Evolutionary conservation across 805 yeast genomes (phyloP).

Genomic region (Ogataea nitratoaversa): DNA sequence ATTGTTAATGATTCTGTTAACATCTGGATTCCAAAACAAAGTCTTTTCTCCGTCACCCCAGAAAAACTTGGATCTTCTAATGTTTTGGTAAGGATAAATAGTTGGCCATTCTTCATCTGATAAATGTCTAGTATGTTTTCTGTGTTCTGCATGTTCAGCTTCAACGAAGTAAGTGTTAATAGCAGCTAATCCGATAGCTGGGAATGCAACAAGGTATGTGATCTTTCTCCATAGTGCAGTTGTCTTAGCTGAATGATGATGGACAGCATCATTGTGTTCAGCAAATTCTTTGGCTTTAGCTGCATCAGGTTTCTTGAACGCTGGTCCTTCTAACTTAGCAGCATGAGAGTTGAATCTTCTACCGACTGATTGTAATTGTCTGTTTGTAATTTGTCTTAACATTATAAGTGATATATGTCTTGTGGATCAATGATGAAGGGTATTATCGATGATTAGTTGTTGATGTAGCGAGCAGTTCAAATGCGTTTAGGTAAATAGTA

Average conservation of each 20-base stretch:
- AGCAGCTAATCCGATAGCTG: constrained; percentile 73
- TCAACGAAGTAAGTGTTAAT: constrained; percentile 80
- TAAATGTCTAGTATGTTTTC: constrained; percentile 67
- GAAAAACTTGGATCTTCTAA: constrained; percentile 84
- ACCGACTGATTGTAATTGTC: constrained; percentile 22
- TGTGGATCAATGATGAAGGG: no score
- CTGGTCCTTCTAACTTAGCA: constrained; percentile 34
- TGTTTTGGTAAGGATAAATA: constrained; percentile 87
- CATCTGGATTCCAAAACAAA: constrained; percentile 89
- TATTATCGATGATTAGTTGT: no score
- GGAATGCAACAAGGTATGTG: constrained; percentile 74
- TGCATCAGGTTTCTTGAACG: constrained; percentile 46
- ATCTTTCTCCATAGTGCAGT: constrained; percentile 82
- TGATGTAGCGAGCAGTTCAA: no score
- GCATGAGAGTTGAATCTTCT: constrained; percentile 30
- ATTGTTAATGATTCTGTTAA: constrained; percentile 73
- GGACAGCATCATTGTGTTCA: constrained; percentile 56
- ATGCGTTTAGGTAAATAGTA: no score
- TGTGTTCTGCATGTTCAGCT: constrained; percentile 85
- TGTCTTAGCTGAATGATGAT: constrained; percentile 76
- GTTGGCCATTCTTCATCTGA: constrained; percentile 91
- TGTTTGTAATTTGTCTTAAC: constrained; percentile 42
- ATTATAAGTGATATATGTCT: constrained; percentile 21
- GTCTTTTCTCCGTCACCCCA: constrained; percentile 99
- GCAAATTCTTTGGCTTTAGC: constrained; percentile 71